These are phyloP conservation scores for Collybia sp. DNA, from an alignment of 768 basidiomycete genomes.

Conservation along the genomic window DNA sequence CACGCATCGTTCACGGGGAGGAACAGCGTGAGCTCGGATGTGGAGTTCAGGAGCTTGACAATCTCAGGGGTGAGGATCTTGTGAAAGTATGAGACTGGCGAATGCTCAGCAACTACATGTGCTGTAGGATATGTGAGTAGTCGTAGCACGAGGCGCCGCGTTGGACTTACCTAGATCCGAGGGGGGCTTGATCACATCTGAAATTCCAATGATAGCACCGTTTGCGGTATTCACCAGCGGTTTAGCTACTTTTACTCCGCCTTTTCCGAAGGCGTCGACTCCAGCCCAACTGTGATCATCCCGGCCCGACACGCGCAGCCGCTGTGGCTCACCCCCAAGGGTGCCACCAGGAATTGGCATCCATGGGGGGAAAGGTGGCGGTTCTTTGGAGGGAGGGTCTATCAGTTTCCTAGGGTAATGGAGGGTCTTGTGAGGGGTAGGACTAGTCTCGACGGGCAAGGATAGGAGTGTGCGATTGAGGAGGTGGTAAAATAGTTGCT, in stretches of 20 bases:
- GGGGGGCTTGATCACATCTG: constrained; percentile 71
- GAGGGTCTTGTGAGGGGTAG: constrained; percentile 51
- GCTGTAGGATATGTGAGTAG: constrained; percentile 33
- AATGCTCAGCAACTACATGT: constrained; percentile 50
- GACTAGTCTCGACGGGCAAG: constrained; percentile 33
- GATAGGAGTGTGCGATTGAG: constrained; percentile 71
- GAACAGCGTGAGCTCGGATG: constrained; percentile 81
- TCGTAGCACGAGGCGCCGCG: constrained; percentile 2
- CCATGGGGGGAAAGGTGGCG: constrained; percentile 81
- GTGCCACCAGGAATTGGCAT: constrained; percentile 79
- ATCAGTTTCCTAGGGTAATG: constrained; percentile 60
- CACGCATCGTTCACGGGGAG: constrained; percentile 86
- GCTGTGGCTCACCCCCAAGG: constrained; percentile 78
- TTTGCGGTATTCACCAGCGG: constrained; percentile 57
- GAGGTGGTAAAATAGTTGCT: constrained; percentile 92
- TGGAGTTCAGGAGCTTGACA: constrained; percentile 51
- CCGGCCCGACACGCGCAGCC: constrained; percentile 57
- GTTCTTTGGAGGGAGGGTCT: constrained; percentile 61
- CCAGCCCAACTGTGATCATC: constrained; percentile 54
- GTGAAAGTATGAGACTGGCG: constrained; percentile 68
- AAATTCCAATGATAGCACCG: constrained; percentile 74
- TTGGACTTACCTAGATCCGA: constrained; percentile 58
- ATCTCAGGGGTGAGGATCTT: constrained; percentile 65
- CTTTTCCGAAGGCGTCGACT: constrained; percentile 76
- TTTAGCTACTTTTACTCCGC: constrained; percentile 65